Evolutionary conservation across 331 rosid genomes (phyloP), one percentile per base, ranked within the genome.

Genomic region (Malus hybrid): DNA sequence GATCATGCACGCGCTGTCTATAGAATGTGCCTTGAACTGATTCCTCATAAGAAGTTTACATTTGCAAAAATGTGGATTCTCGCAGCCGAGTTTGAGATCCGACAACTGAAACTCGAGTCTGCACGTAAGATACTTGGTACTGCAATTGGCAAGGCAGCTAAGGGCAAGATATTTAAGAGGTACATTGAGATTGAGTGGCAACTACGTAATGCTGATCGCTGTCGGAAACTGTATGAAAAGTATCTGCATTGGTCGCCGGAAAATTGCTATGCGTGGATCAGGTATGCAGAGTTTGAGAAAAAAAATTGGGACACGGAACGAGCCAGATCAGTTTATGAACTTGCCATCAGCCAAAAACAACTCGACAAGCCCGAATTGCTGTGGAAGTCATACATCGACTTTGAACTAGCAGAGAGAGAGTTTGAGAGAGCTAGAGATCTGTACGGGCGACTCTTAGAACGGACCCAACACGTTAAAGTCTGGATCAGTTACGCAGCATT

Each of bases 341-440:
- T 91, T 73, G 97, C 98, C 3, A 90, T 91, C 36, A 85, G 88
- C 42, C 97, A 93, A 74, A 88, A 86, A 61, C 88, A 93, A 11
- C 82, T 93, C 73, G 96, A 90, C 79, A 90, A 87, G 96, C 98
- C 94, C 4, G 96, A 90, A 76, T 75, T 87, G 11, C 65, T 93
- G 63, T 93, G 97, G 98, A 91, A 91, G 93, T 88, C 97, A 27
- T 93, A 88, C 72, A 86, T 93, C 19, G 97, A 91, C 77, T 91
- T 91, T 69, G 98, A 93, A 80, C 84, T 91, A 55, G 83, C 90
- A 3, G 93, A 93, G 80, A 82, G 87, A 62, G 97, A 91, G 80
- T 85, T 87, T 77, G 93, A 86, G 71, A 93, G 89, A 88, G 87
- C 96, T 46, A 81, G 93, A 83, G 82, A 76, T 19, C 93, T 93